Base-by-base conservation (phyloP, 768 basidiomycete species). In the Cantharellus cinnabarinus region DNA sequence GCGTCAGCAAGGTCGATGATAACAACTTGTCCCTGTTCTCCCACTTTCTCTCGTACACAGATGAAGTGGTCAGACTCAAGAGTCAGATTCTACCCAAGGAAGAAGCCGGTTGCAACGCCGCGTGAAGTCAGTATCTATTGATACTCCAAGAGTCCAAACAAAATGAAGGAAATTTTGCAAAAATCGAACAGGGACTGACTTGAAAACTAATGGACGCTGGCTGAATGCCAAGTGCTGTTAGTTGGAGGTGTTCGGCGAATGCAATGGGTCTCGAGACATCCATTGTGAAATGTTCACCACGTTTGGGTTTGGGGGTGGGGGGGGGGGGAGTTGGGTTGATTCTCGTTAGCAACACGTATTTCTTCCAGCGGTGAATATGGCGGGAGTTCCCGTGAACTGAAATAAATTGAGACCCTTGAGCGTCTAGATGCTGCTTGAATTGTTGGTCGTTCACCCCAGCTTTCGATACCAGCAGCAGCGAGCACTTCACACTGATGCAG, bases 1-100 rank as follows among this genome's bases (percentile, higher is more conserved):
- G 93, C 89, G 71, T 98, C 89, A 62, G 85, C 76, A 63, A 99
- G 83, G 81, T 98, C 94, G 68, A 99, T 86, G 68, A 99, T 98
- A 69, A 97, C 94, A 63, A 99, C 95, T 72, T 97, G 93, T 72
- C 94, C 90, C 68, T 89, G 83, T 63, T 93, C 91, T 66, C 85
- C 83, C 67, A 89, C 79, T 71, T 90, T 91, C 75, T 98, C 94
- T 59, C 94, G 86, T 62, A 98, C 82, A 70, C 95, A 98, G 66
- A 99, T 95, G 72, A 88, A 99, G 70, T 89, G 87, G 76, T 99
- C 95, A 64, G 89, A 94, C 73, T 98, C 91, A 64, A 99, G 77
- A 3, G 95, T 97, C 64, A 98, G 74, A 35, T 85, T 89, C 89
- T 90, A 53, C 20, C 63, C 35, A 62, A 60, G 54, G 41, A 42